Conservation (phyloP, 2,329 filamentous ascomycete species). For the Aspergillus sp. region DNA sequence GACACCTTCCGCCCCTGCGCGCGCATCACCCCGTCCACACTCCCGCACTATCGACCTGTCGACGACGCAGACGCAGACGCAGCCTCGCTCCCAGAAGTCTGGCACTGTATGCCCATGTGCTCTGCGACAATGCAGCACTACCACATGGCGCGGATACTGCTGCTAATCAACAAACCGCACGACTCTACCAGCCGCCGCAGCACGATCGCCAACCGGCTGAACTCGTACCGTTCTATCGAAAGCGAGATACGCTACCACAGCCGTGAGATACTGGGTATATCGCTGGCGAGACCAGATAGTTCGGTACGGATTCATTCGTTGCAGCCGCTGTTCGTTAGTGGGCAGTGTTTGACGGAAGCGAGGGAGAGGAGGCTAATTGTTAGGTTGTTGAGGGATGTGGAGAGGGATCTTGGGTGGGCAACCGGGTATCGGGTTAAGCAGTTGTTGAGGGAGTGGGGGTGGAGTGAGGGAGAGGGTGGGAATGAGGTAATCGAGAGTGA, state of each 20-base stretch:
- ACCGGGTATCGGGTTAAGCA: conserved; percentile 56
- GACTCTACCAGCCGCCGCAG: conserved; percentile 42
- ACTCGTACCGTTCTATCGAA: conserved; percentile 53
- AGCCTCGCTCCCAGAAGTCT: conserved; percentile 49
- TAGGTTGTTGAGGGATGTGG: conserved; percentile 51
- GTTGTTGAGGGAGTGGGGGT: conserved; percentile 39
- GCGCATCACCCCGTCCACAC: conserved; percentile 35
- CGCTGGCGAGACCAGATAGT: conserved; percentile 51
- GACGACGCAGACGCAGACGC: conserved; percentile 27
- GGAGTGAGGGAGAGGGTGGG: conserved; percentile 27
- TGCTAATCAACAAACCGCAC: conserved; percentile 38
- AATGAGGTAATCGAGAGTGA: conserved; percentile 10
- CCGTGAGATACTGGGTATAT: conserved; percentile 57
- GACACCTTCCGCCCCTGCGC: conserved; percentile 54
- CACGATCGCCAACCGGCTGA: conserved; percentile 49
- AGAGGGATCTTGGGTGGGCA: conserved; percentile 58
- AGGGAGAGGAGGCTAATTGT: conserved; percentile 51
- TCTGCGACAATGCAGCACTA: conserved; percentile 52
- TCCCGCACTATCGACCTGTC: conserved; percentile 17
- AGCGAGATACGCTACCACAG: conserved; percentile 52
- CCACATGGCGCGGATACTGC: conserved; percentile 37
- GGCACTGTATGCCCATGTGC: conserved; percentile 61
- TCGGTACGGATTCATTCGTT: conserved; percentile 54
- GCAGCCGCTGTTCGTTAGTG: conserved; percentile 57
- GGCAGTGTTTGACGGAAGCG: conserved; percentile 51